Base-by-base conservation (phyloP, 352 stramenopile genomes). In the Achlya hypogyna region DNA sequence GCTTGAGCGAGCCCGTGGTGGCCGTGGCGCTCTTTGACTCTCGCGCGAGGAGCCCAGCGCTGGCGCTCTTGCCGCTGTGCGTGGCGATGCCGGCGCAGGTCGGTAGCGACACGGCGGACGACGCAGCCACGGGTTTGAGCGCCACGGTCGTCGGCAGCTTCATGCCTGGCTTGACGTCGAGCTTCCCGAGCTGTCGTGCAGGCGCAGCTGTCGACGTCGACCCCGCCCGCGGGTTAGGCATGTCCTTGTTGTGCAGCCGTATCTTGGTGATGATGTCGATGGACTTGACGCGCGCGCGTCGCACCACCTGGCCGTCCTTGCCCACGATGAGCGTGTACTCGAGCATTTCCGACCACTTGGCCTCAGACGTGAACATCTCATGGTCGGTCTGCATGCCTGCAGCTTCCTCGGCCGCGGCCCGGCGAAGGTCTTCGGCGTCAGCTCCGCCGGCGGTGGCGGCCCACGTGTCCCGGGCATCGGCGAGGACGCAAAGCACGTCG, bases 291-390 rank as follows among this genome's bases (percentile, higher is more conserved):
- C 82, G 79, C 25, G 84, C 84, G 51, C 84, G 75, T 32, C 82
- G 84, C 42, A 90, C 80, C n/a, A 93, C 82, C 68, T 93, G 84
- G 1, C 84, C 84, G 28, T 93, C 84, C 51, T 91, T 93, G 18
- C 81, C 84, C 5, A 93, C 84, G 16, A 91, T 81, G 20, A 93
- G 66, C 28, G 84, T 91, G 65, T 93, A 93, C 63, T 93, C 84
- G 4, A 93, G 78, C 84, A 93, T 93, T 63, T 81, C 90, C 0
- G 81, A 90, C 84, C 84, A 93, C 27, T 89, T 90, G 18, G 82
- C 86, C 47, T 93, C 84, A 28, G 81, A 78, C 4, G 80, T 86
- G 12, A 79, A 87, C 65, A 91, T 82, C 63, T 93, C 84, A 28
- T 93, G 84, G 51, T 93, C 84, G 0, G 79, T 82, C 51, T 78